Base-by-base conservation (phyloP, 129 eudicot species). In the Lactuca sativa region DNA sequence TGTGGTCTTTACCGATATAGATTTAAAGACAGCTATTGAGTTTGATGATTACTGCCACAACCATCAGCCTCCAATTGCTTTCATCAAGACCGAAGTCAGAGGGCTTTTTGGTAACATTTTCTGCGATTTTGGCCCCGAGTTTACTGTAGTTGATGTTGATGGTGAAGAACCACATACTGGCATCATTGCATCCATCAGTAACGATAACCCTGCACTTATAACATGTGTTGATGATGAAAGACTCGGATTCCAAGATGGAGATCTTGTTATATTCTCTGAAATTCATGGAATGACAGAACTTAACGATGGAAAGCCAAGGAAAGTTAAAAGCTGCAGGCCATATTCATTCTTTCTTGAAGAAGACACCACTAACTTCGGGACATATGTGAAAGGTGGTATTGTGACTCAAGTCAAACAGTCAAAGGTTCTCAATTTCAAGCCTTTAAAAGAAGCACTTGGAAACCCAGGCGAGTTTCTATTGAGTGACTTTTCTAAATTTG, bases 141-240 rank as follows among this genome's bases (percentile, higher is more conserved):
- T 92, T 59, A 89, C 88, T 4, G 96, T 92, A 30, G 6, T 75
- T 62, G 98, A 92, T 79, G 95, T 92, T 44, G 98, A 92, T 67
- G 98, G 98, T 12, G 90, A 92, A 69, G 98, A 92, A 60, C 98
- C 98, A 67, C 95, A 86, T 64, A 69, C 90, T 12, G 98, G 98
- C 55, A 92, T 89, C 54, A 83, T 92, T 52, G 98, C 91, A 66
- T 92, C 98, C 10, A 83, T 92, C 72, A 89, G 95, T 67, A 92
- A 89, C 65, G 98, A 83, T 58, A 81, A 80, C 49, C 95, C 96
- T 60, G 96, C 98, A 11, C 88, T 88, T 21, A 82, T 92, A 37
- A 74, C 89, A 3, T 92, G 98, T 80, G 96, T 88, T 65, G 98
- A 89, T 82, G 96, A 88, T 77, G 98, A 92, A 67, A 81, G 96